These are phyloP conservation scores for barrel medic (Medicago truncatula) DNA, from an alignment of 306 rosid genomes.

Conservation along the genomic window MtrunA17r5.0-ANR NC_053049.1:37190501-37191000, in stretches of 20 bases:
- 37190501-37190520: background rate
- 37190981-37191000: conserved; percentile 15
- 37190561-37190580: conserved; percentile 6
- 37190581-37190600: conserved; percentile 15
- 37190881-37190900: conserved; percentile 1
- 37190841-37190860: background rate
- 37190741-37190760: background rate
- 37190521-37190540: conserved; percentile 18
- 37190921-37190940: conserved; percentile 24
- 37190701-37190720: conserved; percentile 11
- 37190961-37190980: conserved; percentile 30
- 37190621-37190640: conserved; percentile 8
- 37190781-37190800: conserved; percentile 21
- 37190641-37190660: background rate
- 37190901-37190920: conserved; percentile 13
- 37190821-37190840: conserved; percentile 14
- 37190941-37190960: conserved; percentile 9
- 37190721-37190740: conserved; percentile 22
- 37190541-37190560: conserved; percentile 23
- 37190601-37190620: background rate
- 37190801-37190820: conserved; percentile 17
- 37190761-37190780: conserved; percentile 4
- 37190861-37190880: background rate
- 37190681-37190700: conserved; percentile 28
- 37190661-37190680: background rate